phyloP scores from a whole-genome alignment of 495 filamentous ascomycete genomes.

The Hypoxylon intermedium region DNA sequence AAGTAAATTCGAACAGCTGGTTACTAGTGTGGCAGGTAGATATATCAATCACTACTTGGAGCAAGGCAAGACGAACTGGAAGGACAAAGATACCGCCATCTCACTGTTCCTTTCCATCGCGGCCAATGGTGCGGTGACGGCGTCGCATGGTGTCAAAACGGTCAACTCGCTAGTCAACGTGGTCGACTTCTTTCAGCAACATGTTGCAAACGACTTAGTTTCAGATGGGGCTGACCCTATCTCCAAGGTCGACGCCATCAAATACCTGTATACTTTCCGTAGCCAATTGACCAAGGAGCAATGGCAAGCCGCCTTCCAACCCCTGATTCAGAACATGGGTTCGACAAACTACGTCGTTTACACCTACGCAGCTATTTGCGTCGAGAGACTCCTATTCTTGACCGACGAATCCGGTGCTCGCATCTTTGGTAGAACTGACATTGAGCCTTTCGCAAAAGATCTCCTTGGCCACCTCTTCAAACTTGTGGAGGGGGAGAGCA shows the following conservation, averaged over 20 bases:
- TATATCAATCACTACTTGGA: constrained; percentile 84
- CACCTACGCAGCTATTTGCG: constrained; percentile 92
- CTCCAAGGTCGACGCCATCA: constrained; percentile 95
- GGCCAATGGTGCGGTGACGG: constrained; percentile 84
- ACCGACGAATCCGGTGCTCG: constrained; percentile 74
- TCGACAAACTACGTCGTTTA: constrained; percentile 93
- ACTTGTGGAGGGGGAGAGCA: constrained; percentile 79
- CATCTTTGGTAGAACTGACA: constrained; percentile 73
- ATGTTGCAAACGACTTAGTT: constrained; percentile 85
- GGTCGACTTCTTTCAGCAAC: constrained; percentile 87
- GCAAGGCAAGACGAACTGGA: constrained; percentile 80
- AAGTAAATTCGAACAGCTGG: constrained; percentile 81
- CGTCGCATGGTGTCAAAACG: constrained; percentile 85
- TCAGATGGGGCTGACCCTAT: constrained; percentile 75
- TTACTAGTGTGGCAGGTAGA: constrained; percentile 78
- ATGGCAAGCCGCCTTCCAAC: constrained; percentile 85
- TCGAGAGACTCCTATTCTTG: constrained; percentile 86
- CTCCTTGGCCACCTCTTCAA: constrained; percentile 91
- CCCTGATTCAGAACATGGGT: constrained; percentile 86
- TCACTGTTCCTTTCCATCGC: constrained; percentile 95
- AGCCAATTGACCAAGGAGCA: constrained; percentile 84
- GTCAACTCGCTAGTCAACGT: constrained; percentile 85
- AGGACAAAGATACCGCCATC: constrained; percentile 93
- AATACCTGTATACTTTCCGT: constrained; percentile 94
- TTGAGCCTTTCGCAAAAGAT: constrained; percentile 81